Percentiles rank a stretch among this genome's conserved stretches.
These are phyloP conservation scores for Nectriaceae sp. DNA, from an alignment of 2,329 filamentous ascomycete genomes.

Conservation along the genomic window DNA sequence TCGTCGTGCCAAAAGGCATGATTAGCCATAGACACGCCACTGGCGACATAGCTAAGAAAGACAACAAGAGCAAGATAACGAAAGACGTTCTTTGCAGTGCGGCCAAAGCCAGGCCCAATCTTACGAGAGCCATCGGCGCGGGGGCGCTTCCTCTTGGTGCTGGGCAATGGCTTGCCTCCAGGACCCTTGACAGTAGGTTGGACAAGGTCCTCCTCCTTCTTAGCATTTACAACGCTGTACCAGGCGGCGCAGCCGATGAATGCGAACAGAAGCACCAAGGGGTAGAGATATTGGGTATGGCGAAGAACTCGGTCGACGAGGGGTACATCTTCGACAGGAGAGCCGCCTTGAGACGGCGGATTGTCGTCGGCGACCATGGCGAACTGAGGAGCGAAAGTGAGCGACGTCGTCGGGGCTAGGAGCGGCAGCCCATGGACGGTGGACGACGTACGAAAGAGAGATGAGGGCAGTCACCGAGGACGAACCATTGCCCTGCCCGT, in stretches of 20 bases:
- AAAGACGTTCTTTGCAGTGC: constrained; percentile 70
- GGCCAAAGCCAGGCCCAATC: constrained; percentile 59
- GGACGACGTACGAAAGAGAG: constrained; percentile 5
- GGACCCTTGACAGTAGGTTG: constrained; percentile 67
- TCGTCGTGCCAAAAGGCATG: constrained; percentile 63
- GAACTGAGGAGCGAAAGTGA: constrained; percentile 28
- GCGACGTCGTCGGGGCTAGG: constrained; percentile 22
- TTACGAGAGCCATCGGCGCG: constrained; percentile 48
- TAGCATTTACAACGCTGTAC: constrained; percentile 55
- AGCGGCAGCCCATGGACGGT: constrained; percentile 22
- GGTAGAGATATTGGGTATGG: constrained; percentile 53
- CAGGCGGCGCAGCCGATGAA: constrained; percentile 54
- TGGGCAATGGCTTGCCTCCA: constrained; percentile 84
- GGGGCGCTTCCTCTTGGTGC: constrained; percentile 56
- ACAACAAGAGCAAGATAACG: constrained; percentile 72
- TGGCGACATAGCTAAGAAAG: constrained; percentile 74
- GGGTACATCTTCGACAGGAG: constrained; percentile 24
- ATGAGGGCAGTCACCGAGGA: constrained; percentile 35
- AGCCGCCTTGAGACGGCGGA: constrained; percentile 27
- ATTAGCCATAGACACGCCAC: constrained; percentile 70
- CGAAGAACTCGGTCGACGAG: constrained; percentile 46
- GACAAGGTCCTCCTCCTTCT: constrained; percentile 49
- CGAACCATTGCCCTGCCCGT: constrained; percentile 40
- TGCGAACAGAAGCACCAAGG: constrained; percentile 51
- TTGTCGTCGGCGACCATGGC: constrained; percentile 39